phyloP scores from a whole-genome alignment of 2,329 filamentous ascomycete species.

The Emydomyces testavorans region DNA sequence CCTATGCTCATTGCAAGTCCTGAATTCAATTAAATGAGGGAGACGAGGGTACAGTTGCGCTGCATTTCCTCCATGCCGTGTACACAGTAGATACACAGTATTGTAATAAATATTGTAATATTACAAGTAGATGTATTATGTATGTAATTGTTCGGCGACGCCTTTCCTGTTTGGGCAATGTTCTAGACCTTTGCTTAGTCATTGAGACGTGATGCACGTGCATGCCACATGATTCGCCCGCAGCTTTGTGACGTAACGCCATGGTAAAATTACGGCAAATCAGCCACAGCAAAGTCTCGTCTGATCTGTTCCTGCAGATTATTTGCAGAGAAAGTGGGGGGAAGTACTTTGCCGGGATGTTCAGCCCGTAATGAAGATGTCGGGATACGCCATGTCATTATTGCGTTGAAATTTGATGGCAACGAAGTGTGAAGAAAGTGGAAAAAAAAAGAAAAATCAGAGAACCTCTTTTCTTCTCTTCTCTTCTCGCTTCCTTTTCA shows the following conservation, averaged over 20 bases:
- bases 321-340: not conserved
- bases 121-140: too few species aligned
- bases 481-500: too few species aligned
- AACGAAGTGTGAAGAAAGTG: too few species aligned
- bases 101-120: too few species aligned
- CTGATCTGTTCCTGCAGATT: not conserved
- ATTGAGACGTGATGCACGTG: not conserved
- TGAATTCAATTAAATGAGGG: too few species aligned
- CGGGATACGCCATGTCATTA: not conserved
- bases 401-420: conserved; percentile 3
- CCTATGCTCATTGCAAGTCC: too few species aligned
- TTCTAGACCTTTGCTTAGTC: conserved; percentile 5
- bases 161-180: not conserved
- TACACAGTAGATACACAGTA: too few species aligned
- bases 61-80: too few species aligned
- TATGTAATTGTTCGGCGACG: not conserved
- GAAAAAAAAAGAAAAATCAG: too few species aligned
- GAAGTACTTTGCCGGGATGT: not conserved
- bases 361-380: too few species aligned
- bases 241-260: not conserved
- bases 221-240: not conserved
- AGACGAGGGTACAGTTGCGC: too few species aligned
- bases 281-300: conserved; percentile 1
- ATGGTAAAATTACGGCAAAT: conserved; percentile 8
- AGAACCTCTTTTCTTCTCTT: not conserved